Base-by-base conservation (phyloP, 2,329 filamentous ascomycete species). In the Sclerotinia subarctica region DNA sequence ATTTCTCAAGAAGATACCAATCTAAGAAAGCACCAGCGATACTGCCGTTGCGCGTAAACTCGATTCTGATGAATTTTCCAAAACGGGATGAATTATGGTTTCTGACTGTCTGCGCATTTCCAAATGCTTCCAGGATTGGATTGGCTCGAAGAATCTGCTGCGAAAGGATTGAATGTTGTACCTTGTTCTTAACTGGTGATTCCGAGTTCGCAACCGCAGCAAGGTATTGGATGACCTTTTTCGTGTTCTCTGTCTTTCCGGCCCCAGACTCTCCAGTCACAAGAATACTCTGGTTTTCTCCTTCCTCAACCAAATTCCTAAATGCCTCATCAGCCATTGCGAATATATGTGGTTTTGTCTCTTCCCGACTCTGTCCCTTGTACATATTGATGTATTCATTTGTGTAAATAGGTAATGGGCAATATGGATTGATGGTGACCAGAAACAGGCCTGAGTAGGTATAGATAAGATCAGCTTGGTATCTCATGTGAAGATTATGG, bases 381-480 rank as follows among this genome's bases (percentile, higher is more conserved):
- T 99, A 99, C 92, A 97, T 96, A 77, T 96, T 96, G 82, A 99
- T 87, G 80, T 97, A 98, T 75, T 99, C 95, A 77, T 95, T 93
- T 66, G 88, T 93, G 80, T 99, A 99, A 69, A 99, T 99, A 4
- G 96, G 93, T 13, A 99, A 81, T 2, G 93, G 88, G 71, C 93
- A 96, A 80, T 99, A 99, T 0, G 96, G 95, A 77, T 99, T 99
- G 71, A 99, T 91, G 0, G 96, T 96, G 60, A 99, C 95, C 76
- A 99, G 83, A 81, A 99, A 99, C 52, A 99, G 84, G 0, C 95
- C 95, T 0, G 95, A 99, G 79, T 99, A 99, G 29, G 95, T 99
- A 82, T 96, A 99, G 74, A 99, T 99, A 70, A 99, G 82, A 80
- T 99, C 95, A 56, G 95, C 87, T 79, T 97, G 93, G 78, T 99